Evolutionary conservation across 768 basidiomycete species (phyloP).

Genomic region (Macrolepiota fuliginosa): DNA sequence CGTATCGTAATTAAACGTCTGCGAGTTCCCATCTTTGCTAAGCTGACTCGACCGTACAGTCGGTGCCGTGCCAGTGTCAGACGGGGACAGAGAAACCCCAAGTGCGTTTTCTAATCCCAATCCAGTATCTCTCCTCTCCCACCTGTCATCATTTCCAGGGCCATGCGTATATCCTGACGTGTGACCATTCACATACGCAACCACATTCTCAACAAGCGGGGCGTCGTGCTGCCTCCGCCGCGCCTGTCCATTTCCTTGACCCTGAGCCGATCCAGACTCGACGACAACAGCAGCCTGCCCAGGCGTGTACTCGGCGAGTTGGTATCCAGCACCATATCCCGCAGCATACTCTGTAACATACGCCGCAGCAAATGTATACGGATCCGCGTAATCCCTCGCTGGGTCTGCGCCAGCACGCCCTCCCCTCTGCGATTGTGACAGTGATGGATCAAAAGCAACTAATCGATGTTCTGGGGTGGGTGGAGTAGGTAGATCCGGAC

Average conservation of each 20-base stretch:
- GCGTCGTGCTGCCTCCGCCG: neutral
- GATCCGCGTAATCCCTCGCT: slow-evolving; percentile 17
- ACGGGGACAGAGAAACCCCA: neutral
- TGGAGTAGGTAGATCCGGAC: slow-evolving; percentile 11
- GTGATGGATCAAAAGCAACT: slow-evolving; percentile 5
- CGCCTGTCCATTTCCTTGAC: neutral
- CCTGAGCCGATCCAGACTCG: neutral
- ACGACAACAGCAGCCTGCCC: slow-evolving; percentile 7
- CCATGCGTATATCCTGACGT: neutral
- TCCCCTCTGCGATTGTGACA: neutral
- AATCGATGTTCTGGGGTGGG: slow-evolving; percentile 17
- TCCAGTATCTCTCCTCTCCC: slow-evolving; percentile 3
- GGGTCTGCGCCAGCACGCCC: slow-evolving; percentile 9
- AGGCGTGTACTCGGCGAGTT: slow-evolving; percentile 8
- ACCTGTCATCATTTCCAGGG: slow-evolving; percentile 3
- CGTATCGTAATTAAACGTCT: neutral
- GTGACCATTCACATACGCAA: neutral
- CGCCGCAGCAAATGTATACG: slow-evolving; percentile 22
- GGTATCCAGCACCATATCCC: slow-evolving; percentile 25
- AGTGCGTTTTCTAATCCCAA: neutral
- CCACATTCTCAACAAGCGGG: neutral
- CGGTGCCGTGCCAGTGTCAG: neutral
- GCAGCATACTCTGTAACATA: slow-evolving; percentile 23
- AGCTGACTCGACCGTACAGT: neutral
- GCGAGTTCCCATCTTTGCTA: slow-evolving; percentile 7